phyloP scores from a whole-genome alignment of 768 basidiomycete genomes.

The Termitomyces sp. region DNA sequence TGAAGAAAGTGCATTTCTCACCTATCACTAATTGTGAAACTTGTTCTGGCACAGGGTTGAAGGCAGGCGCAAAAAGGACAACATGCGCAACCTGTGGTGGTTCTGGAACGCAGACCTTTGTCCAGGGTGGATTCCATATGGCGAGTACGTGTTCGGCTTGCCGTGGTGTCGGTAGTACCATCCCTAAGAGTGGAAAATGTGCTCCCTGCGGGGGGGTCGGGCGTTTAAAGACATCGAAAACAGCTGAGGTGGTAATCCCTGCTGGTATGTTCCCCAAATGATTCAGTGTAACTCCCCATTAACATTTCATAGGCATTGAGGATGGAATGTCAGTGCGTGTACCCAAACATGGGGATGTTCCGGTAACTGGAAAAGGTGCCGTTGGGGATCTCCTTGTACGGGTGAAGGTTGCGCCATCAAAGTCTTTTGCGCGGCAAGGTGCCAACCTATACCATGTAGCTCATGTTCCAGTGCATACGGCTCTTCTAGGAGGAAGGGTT shows the following conservation, averaged over 20 bases:
- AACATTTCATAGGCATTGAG: conserved; percentile 66
- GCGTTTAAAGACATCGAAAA: conserved; percentile 76
- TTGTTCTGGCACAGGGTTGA: conserved; percentile 86
- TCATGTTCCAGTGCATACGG: conserved; percentile 85
- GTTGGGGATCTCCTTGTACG: conserved; percentile 86
- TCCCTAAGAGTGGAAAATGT: conserved; percentile 80
- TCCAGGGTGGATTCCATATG: conserved; percentile 96
- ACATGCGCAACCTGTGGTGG: conserved; percentile 83
- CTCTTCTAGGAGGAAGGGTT: conserved; percentile 89
- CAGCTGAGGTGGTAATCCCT: conserved; percentile 80
- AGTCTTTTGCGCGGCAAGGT: conserved; percentile 87
- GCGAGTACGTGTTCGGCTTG: conserved; percentile 85
- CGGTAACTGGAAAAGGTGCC: conserved; percentile 72
- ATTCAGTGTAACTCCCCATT: conserved; percentile 3
- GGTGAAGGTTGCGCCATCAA: conserved; percentile 79
- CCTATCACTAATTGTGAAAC: conserved; percentile 82
- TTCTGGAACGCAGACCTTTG: conserved; percentile 82
- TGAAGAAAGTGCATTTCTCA: conserved; percentile 68
- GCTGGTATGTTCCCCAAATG: conserved; percentile 53
- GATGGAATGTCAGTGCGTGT: conserved; percentile 91
- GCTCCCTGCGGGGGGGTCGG: conserved; percentile 82
- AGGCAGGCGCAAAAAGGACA: conserved; percentile 76
- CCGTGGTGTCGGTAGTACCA: conserved; percentile 72
- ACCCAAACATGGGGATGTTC: conserved; percentile 78
- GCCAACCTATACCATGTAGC: conserved; percentile 87